Percentiles rank a stretch among this genome's conserved stretches.
Evolutionary conservation across 2,329 filamentous ascomycete genomes (phyloP).

Genomic region (Fusarium sp.): DNA sequence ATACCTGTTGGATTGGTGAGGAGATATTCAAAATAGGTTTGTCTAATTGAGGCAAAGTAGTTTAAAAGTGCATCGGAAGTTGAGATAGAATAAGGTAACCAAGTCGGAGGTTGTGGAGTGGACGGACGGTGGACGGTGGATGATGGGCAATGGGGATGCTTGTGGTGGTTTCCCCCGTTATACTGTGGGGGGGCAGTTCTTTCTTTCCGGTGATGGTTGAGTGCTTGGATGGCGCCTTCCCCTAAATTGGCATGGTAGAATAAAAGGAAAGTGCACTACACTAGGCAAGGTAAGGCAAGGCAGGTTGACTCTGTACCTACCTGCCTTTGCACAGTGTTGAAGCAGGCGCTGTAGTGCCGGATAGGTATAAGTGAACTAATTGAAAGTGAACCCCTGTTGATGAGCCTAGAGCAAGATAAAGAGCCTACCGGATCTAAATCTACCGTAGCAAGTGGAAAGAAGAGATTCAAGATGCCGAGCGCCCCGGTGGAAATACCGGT

Average conservation of each 20-base stretch:
- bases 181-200: conserved; percentile 16
- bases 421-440: neutral
- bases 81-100: conserved; percentile 31
- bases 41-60: conserved; percentile 1
- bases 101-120: conserved; percentile 32
- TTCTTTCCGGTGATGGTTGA: conserved; percentile 21
- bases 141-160: conserved; percentile 13
- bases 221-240: conserved; percentile 21
- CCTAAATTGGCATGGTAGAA: conserved; percentile 16
- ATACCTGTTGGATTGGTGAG: conserved; percentile 4
- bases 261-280: neutral
- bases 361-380: neutral
- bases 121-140: neutral
- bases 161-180: conserved; percentile 30
- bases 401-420: conserved; percentile 1
- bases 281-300: neutral
- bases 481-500: conserved; percentile 17
- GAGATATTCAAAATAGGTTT: conserved; percentile 13
- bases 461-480: conserved; percentile 5
- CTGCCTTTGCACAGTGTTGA: conserved; percentile 24
- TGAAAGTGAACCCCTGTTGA: neutral
- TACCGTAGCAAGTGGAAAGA: neutral
- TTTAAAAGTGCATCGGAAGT: conserved; percentile 1
- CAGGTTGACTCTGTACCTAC: neutral
- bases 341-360: neutral